Base-by-base conservation (phyloP, 306 rosid genomes). In the Dryas drummondii region DNA sequence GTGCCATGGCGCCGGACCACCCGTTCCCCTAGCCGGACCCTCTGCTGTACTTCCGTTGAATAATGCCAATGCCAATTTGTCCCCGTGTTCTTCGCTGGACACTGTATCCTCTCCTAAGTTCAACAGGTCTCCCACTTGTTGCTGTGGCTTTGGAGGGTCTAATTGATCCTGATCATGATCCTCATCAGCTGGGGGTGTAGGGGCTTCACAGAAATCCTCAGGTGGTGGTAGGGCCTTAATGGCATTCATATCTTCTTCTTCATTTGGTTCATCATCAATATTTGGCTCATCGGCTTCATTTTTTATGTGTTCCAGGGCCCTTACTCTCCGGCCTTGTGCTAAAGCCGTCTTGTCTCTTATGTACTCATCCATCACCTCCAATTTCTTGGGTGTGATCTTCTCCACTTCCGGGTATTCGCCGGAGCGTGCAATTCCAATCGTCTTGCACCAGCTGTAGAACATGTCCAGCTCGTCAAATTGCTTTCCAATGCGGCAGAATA, bases 351-450 rank as follows among this genome's bases (percentile, higher is more conserved):
- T 92, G 72, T 87, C 96, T 40, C 78, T 81, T 15, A 96, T 92
- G 68, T 83, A 85, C 44, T 92, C 91, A 32, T 92, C 99, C 96
- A 96, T 92, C 54, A 88, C 77, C 81, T 92, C 88, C 14, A 92
- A 85, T 83, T 96, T 89, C 75, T 85, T 89, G 0, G 79, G 81
- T 0, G 97, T 87, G 68, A 96, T 84, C 79, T 56, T 92, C 54
- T 96, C 99, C 6, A 92, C 71, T 14, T 89, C 93, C 0, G 99
- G 99, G 59, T 89, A 96, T 77, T 96, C 98, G 0, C 98, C 85
- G 32, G 96, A 84, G 51, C 98, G 96, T 3, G 90, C 91, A 11
- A 96, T 71, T 19, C 96, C 98, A 57, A 76, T 81, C 10, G 13
- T 81, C 83, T 74, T 92, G 78, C 90, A 72, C 99, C 98, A 96